Base-by-base conservation (phyloP, 495 filamentous ascomycete genomes). In the Margaritispora aquatica region DNA sequence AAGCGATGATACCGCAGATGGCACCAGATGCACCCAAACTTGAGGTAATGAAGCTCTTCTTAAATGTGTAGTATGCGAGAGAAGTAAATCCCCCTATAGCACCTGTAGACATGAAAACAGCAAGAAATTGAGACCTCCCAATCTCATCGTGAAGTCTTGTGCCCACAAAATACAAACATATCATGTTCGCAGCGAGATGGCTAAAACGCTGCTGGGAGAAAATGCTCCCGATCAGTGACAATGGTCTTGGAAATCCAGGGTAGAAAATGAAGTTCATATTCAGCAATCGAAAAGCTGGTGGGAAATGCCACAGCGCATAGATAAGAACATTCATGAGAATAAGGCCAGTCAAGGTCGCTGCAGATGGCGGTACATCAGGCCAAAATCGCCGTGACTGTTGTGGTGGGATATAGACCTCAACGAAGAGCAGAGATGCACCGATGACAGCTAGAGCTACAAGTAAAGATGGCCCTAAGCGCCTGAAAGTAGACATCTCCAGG, bases 51-150 rank as follows among this genome's bases (percentile, higher is more conserved):
- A 87, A 77, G 54, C 71, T 66, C 10, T 71, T 69, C 7, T 67
- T 58, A 10, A 91, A 59, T 29, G 92, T 85, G 51, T 81, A 77
- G 27, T 69, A 70, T 11, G 76, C 65, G 51, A 97, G 73, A 23
- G 84, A 86, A 1, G 75, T 69, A 58, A 89, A 80, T 44, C 85
- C 86, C 27, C 84, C 86, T 13, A 89, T 23, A 0, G 80, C 79
- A 41, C 90, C 92, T 2, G 82, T 75, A 0, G 82, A 72, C 36
- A 95, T 64, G 70, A 90, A 95, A 5, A 96, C 74, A 8, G 86
- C 84, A 2, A 98, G 75, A 72, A 97, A 96, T 59, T 85, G 82
- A 38, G 87, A 91, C 20, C 93, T 82, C 41, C 92, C 93, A 54
- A 97, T 80, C 55, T 96, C 86, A 64, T 96, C 92, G 74, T 96